These are phyloP conservation scores for Mrakia blollopis DNA, from an alignment of 768 basidiomycete species.

Conservation along the genomic window DNA sequence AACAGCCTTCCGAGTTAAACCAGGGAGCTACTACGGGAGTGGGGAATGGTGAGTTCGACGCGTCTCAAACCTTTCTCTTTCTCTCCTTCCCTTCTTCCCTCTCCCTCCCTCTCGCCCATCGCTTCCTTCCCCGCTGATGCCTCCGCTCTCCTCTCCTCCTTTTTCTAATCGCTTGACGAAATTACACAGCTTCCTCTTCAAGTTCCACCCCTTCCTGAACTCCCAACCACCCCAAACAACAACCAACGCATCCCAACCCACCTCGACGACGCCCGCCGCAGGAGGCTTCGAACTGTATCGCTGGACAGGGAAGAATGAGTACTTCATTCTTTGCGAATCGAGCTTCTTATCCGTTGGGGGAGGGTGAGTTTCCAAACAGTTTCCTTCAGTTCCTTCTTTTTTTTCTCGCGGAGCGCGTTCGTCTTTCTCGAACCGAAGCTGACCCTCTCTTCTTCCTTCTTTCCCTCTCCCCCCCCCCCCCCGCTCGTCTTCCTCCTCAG, in stretches of 20 bases:
- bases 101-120: background rate
- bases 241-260: background rate
- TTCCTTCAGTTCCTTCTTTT: background rate
- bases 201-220: conserved; percentile 26
- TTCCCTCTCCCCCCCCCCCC: conserved; percentile 21
- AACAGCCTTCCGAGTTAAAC: conserved; percentile 50
- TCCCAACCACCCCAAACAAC: background rate
- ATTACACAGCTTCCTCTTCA: conserved; percentile 27
- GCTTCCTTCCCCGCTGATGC: too few relatives aligned
- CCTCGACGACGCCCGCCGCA: background rate
- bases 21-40: conserved; percentile 73
- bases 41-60: conserved; percentile 64
- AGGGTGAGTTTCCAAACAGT: conserved; percentile 64
- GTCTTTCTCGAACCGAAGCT: background rate
- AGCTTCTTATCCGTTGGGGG: conserved; percentile 83
- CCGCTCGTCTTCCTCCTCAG: conserved; percentile 46
- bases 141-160: background rate
- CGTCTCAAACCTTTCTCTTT: too few relatives aligned
- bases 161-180: background rate
- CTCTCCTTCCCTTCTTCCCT: background rate
- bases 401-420: background rate
- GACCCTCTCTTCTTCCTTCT: background rate
- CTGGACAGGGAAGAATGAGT: conserved; percentile 85
- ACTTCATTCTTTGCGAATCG: conserved; percentile 78
- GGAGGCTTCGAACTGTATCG: conserved; percentile 58